These are phyloP conservation scores for Malus sylvestris DNA, from an alignment of 306 rosid species.

Conservation along the genomic window DNA sequence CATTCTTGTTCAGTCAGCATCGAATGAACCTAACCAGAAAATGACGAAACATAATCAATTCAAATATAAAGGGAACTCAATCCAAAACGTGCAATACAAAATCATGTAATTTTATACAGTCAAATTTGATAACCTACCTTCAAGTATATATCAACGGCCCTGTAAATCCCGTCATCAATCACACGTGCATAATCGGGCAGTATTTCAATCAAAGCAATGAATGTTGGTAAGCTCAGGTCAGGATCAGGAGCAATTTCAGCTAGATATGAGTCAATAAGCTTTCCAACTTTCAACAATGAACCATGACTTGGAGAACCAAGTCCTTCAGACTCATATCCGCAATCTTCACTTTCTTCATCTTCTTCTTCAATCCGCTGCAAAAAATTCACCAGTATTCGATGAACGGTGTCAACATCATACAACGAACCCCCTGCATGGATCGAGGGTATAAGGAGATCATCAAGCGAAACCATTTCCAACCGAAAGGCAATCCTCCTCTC, in stretches of 20 bases:
- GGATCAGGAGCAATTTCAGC: constrained; percentile 93
- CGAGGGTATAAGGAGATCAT: constrained; percentile 79
- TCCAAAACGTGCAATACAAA: background rate
- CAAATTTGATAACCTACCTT: constrained; percentile 41
- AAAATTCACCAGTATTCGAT: constrained; percentile 59
- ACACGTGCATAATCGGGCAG: constrained; percentile 90
- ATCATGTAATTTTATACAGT: background rate
- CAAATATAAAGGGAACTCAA: background rate
- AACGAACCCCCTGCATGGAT: constrained; percentile 52
- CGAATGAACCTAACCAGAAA: constrained; percentile 54
- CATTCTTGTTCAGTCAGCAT: constrained; percentile 61
- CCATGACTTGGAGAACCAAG: constrained; percentile 52
- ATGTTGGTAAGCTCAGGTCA: constrained; percentile 47
- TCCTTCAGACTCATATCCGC: constrained; percentile 73
- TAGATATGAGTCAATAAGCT: constrained; percentile 71
- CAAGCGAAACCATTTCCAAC: constrained; percentile 59
- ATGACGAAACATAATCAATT: background rate
- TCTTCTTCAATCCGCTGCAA: constrained; percentile 50
- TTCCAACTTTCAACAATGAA: constrained; percentile 70
- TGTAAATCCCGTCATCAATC: constrained; percentile 72
- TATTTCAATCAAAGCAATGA: constrained; percentile 57
- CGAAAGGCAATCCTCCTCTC: constrained; percentile 67
- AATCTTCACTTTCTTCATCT: constrained; percentile 64
- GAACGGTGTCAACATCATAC: constrained; percentile 78
- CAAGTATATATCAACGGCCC: constrained; percentile 75